A percentile compares a stretch with the other conserved stretches of the same genome.
These are phyloP conservation scores for Chaetomium strumarium DNA, from an alignment of 2,329 filamentous ascomycete genomes.

Conservation along the genomic window DNA sequence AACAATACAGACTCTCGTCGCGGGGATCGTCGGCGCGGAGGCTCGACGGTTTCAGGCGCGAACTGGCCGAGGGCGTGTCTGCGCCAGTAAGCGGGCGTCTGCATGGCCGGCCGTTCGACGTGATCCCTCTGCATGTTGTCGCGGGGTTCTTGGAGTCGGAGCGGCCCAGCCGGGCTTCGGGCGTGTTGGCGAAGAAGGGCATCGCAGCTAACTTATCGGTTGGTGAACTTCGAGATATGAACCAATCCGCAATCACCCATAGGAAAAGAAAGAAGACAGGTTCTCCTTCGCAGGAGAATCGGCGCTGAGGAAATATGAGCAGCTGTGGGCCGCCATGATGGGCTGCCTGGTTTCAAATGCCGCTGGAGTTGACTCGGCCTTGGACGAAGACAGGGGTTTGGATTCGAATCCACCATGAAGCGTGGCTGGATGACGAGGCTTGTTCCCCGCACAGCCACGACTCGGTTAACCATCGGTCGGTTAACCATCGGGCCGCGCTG, in stretches of 20 bases:
- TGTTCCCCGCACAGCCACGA: background rate
- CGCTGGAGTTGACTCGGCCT: constrained; percentile 7
- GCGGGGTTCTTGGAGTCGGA: constrained; percentile 79
- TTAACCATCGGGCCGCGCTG: too few species aligned
- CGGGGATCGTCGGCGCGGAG: constrained; percentile 44
- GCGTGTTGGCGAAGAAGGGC: constrained; percentile 66
- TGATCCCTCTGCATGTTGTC: constrained; percentile 85
- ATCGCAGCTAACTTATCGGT: constrained; percentile 37
- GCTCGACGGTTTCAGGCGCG: constrained; percentile 25
- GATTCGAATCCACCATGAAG: background rate
- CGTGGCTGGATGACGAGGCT: constrained; percentile 6
- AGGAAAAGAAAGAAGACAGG: background rate
- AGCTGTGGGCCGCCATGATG: constrained; percentile 16
- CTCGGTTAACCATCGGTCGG: background rate
- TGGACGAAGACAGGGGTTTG: constrained; percentile 7
- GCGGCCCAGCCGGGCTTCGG: constrained; percentile 71
- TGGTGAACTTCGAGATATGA: background rate
- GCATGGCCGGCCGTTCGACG: constrained; percentile 74
- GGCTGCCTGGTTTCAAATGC: constrained; percentile 2
- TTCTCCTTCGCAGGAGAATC: constrained; percentile 2
- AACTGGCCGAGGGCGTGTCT: constrained; percentile 28
- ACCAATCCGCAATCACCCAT: background rate
- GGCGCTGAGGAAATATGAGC: constrained; percentile 1
- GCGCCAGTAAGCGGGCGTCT: constrained; percentile 58
- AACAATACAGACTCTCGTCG: constrained; percentile 71